Conservation (phyloP, 306 rosid species). For the Sophora flavescens region DNA sequence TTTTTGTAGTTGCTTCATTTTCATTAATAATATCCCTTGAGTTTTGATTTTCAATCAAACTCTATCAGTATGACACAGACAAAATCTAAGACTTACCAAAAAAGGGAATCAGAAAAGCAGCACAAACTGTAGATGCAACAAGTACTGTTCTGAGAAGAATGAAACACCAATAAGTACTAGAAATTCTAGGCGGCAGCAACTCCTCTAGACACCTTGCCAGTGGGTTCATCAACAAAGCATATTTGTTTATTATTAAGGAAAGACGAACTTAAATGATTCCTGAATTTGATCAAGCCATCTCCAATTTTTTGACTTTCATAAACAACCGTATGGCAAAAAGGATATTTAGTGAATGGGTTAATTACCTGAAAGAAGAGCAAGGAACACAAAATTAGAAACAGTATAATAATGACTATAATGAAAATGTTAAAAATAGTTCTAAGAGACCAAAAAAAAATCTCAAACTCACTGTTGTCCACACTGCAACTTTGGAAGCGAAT, state of each 20-base stretch:
- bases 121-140: slow-evolving; percentile 74
- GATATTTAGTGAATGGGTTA: slow-evolving; percentile 89
- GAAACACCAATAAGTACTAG: slow-evolving; percentile 62
- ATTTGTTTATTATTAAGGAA: slow-evolving; percentile 67
- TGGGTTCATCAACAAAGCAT: slow-evolving; percentile 85
- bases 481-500: slow-evolving; percentile 68
- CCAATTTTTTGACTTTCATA: slow-evolving; percentile 2
- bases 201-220: slow-evolving; percentile 90
- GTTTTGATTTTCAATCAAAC: no score
- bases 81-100: slow-evolving; percentile 62
- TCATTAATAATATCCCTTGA: no score
- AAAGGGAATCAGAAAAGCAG: slow-evolving; percentile 85
- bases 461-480: slow-evolving; percentile 83
- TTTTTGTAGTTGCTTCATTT: no score
- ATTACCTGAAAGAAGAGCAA: slow-evolving; percentile 65
- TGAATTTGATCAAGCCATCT: slow-evolving; percentile 26
- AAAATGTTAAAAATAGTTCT: slow-evolving; percentile 1
- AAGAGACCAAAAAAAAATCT: slow-evolving; percentile 10
- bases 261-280: neutral
- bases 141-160: slow-evolving; percentile 71
- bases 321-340: slow-evolving; percentile 47
- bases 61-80: neutral
- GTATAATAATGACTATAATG: neutral
- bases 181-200: slow-evolving; percentile 62
- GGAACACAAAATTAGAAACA: slow-evolving; percentile 36